Percentiles rank a stretch among this genome's conserved stretches.
Conservation (phyloP, 768 basidiomycete genomes). For the Amanita inopinata region DNA sequence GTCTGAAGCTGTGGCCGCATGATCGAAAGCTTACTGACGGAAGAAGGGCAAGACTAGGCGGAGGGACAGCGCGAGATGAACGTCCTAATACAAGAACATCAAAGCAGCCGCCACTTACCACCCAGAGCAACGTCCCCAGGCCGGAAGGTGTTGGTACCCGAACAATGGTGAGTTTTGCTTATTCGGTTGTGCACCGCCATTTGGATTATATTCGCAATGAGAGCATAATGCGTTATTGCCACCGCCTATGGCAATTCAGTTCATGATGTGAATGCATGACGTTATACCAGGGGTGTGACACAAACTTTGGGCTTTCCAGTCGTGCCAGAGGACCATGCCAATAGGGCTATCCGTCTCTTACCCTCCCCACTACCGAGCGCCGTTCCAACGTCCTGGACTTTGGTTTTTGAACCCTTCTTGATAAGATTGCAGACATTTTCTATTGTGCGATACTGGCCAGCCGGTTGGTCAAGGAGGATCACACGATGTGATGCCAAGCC, state of each 20-base stretch:
- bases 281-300: background rate
- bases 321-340: conserved; percentile 66
- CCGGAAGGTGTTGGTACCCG: conserved; percentile 41
- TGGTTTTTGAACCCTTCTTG: conserved; percentile 49
- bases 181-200: conserved; percentile 43
- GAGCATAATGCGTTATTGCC: conserved; percentile 48
- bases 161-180: conserved; percentile 31
- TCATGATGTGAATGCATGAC: background rate
- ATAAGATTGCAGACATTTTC: too few species aligned
- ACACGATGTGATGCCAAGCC: conserved; percentile 30
- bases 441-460: too few species aligned
- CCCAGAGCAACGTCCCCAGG: conserved; percentile 53
- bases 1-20: background rate
- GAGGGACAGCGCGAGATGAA: too few species aligned
- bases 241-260: conserved; percentile 51
- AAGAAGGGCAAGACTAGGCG: conserved; percentile 47
- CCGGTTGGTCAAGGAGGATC: conserved; percentile 27
- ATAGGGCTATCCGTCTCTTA: conserved; percentile 58
- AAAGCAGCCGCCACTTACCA: conserved; percentile 37
- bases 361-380: conserved; percentile 47
- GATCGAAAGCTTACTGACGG: conserved; percentile 29
- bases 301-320: conserved; percentile 70
- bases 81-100: background rate
- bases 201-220: conserved; percentile 57
- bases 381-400: conserved; percentile 50